Conservation (phyloP, 495 filamentous ascomycete genomes). For the Tirmania nivea region DNA sequence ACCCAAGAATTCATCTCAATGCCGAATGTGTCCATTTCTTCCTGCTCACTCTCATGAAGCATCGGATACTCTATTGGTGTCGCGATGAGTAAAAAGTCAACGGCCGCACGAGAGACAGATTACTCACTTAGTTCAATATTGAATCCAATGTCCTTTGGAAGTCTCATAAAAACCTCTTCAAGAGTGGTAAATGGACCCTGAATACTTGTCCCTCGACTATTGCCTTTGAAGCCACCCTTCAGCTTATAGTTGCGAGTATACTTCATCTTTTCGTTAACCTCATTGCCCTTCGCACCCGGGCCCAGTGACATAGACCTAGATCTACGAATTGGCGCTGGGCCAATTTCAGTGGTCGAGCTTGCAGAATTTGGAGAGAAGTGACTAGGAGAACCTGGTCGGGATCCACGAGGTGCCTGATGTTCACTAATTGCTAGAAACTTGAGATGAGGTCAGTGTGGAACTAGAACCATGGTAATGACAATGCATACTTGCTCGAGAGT, state of each 20-base stretch:
- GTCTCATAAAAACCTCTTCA: conserved; percentile 71
- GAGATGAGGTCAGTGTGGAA: background rate
- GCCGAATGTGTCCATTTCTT: conserved; percentile 94
- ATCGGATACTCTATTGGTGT: conserved; percentile 61
- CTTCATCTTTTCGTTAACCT: conserved; percentile 78
- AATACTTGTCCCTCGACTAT: conserved; percentile 79
- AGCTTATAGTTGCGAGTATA: conserved; percentile 81
- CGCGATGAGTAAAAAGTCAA: conserved; percentile 5
- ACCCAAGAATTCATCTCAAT: conserved; percentile 95
- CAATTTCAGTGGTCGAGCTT: background rate
- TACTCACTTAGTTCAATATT: conserved; percentile 85
- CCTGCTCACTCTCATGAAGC: conserved; percentile 78
- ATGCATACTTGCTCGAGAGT: conserved; percentile 53
- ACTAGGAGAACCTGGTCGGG: conserved; percentile 29
- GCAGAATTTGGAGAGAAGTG: conserved; percentile 7
- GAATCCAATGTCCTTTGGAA: conserved; percentile 68
- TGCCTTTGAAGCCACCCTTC: conserved; percentile 81
- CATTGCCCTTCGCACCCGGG: conserved; percentile 28
- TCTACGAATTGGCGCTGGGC: conserved; percentile 12
- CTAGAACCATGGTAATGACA: background rate
- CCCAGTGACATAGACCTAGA: conserved; percentile 32
- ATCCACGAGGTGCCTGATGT: conserved; percentile 24
- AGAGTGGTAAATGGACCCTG: conserved; percentile 87
- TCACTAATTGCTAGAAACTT: conserved; percentile 25
- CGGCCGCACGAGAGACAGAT: background rate